phyloP scores from a whole-genome alignment of 768 basidiomycete genomes.

The Auricularia cornea region DNA sequence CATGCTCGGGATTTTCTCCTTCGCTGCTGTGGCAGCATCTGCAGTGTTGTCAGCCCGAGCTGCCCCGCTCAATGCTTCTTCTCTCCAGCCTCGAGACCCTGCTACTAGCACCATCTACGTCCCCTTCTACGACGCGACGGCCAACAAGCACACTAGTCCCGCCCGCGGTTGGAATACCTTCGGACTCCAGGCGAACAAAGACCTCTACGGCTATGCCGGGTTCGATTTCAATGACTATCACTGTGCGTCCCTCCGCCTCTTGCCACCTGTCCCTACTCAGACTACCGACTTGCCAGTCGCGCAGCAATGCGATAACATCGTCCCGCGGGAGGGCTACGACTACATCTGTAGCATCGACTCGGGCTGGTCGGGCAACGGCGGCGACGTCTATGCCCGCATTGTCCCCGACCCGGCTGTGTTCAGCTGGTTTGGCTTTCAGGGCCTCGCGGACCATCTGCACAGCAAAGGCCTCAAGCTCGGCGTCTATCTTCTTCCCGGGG shows the following conservation, averaged over 20 bases:
- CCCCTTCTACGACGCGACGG: conserved; percentile 1
- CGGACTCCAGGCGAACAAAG: conserved; percentile 1
- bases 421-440: not conserved
- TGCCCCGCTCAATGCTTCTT: no score
- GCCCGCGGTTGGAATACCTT: conserved; percentile 4
- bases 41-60: no score
- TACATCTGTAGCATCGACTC: conserved; percentile 4
- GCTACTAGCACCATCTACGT: not conserved
- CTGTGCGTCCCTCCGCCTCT: not conserved
- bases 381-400: conserved; percentile 2
- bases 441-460: conserved; percentile 2
- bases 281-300: not conserved
- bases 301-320: not conserved
- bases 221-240: conserved; percentile 1
- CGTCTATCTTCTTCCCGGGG: conserved; percentile 1
- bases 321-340: not conserved
- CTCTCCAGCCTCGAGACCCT: no score
- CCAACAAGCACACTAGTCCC: not conserved
- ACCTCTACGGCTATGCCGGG: not conserved
- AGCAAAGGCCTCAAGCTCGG: conserved; percentile 1
- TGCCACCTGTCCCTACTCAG: no score
- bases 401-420: not conserved
- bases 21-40: no score
- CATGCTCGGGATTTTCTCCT: no score
- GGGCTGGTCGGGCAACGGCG: conserved; percentile 3